Base-by-base conservation (phyloP, 345 rosid species). In the Euclidium syriacum region DNA sequence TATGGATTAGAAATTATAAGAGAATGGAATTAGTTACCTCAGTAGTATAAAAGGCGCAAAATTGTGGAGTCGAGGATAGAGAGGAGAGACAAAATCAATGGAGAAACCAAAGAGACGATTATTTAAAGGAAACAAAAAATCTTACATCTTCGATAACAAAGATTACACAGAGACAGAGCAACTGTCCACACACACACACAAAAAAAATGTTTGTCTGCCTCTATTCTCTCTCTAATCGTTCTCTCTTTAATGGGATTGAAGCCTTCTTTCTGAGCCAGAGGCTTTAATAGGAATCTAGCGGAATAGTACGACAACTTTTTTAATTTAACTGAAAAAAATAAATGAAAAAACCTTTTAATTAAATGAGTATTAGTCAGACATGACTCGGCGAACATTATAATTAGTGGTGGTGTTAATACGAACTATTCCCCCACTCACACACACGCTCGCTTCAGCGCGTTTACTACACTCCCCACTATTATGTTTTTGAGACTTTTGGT, bases 381-480 rank as follows among this genome's bases (percentile, higher is more conserved):
- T 70, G 74, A 70, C 68, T 57, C 44, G 59, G 74, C 74, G 68
- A 70, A 70, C 74, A 70, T 70, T 53, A 70, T 62, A 53, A 44
- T 62, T 62, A 70, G 74, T 70, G 74, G 68, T 69, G 33, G 62
- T 62, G 62, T 53, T 61, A 52, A 20, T 22, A 27, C 6, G 18
- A 25, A 62, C 61, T 52, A 41, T 62, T 62, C 40, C 68, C 5
- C 11, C 12, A 10, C 38, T 35, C 30, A 3, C 15, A 5, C 7
- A 18, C 50, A n/a, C 67, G 3, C 61, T 18, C 39, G 0, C 29
- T 34, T 3, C 4, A 43, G 40, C 55, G 67, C 55, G 67, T 68
- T 35, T 23, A 2, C 1, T 15, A 0, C 42, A 58, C 41, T 48
- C 58, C 55, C 18, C 3, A 10, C 24, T 35, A n/a, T 29, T 29